Conservation (phyloP, 495 filamentous ascomycete species). For the Xylaria bambusicola region DNA sequence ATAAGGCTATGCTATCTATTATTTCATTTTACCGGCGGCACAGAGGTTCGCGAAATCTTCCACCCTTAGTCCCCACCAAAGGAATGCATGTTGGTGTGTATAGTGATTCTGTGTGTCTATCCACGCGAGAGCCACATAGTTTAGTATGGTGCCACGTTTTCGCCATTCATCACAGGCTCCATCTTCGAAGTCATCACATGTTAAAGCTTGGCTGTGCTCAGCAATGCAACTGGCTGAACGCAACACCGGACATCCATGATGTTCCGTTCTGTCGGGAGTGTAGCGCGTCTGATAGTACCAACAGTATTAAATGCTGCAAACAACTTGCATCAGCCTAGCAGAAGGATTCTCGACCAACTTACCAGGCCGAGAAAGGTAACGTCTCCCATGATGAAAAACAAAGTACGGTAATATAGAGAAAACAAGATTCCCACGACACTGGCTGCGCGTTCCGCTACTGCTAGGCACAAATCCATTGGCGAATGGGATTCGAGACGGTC, state of each 20-base stretch:
- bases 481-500: neutral
- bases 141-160: conserved; percentile 13
- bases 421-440: too few species aligned
- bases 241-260: neutral
- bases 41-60: neutral
- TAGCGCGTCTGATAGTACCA: neutral
- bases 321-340: neutral
- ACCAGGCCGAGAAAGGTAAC: neutral
- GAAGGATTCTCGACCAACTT: neutral
- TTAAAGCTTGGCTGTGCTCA: neutral
- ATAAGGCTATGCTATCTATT: neutral
- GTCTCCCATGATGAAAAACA: neutral
- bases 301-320: neutral
- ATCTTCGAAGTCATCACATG: neutral
- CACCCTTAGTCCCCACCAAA: neutral
- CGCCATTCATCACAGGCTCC: neutral
- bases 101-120: too few species aligned
- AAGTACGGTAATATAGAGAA: too few species aligned
- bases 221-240: neutral
- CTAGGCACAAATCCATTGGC: conserved; percentile 3
- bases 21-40: neutral
- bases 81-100: too few species aligned
- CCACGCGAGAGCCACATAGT: neutral
- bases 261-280: neutral
- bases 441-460: neutral